phyloP scores from a whole-genome alignment of 192 early-diverging fungal species.

The Umbelopsis vinacea region DNA sequence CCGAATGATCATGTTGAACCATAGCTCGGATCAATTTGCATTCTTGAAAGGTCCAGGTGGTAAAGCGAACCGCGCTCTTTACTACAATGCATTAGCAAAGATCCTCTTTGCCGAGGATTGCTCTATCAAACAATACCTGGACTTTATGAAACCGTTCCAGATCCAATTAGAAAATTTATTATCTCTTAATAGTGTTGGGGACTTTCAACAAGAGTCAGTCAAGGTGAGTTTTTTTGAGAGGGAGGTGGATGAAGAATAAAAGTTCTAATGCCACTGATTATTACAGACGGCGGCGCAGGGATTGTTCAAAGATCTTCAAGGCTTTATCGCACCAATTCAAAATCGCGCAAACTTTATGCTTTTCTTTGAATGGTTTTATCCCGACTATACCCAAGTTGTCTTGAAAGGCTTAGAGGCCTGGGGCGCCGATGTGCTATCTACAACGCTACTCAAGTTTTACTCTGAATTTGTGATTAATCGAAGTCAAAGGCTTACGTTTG shows the following conservation, averaged over 20 bases:
- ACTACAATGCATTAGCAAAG: constrained; percentile 80
- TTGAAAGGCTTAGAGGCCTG: constrained; percentile 72
- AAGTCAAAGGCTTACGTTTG: constrained; percentile 80
- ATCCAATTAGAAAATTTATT: constrained; percentile 57
- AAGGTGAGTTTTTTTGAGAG: constrained; percentile 31
- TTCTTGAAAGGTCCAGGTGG: constrained; percentile 69
- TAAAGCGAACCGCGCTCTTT: constrained; percentile 65
- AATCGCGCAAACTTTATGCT: constrained; percentile 60
- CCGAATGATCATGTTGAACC: constrained; percentile 70
- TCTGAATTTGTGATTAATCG: constrained; percentile 84
- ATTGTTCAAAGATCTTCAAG: constrained; percentile 77
- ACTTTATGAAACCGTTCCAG: constrained; percentile 77
- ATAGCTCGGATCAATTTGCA: constrained; percentile 70
- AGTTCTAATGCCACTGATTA: neutral
- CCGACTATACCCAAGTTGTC: constrained; percentile 67
- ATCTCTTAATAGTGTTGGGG: constrained; percentile 54
- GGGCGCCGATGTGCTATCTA: constrained; percentile 63
- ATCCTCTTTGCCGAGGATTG: constrained; percentile 76
- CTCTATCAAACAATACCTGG: constrained; percentile 61
- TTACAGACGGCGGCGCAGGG: constrained; percentile 56
- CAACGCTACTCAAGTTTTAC: constrained; percentile 76
- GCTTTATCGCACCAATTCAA: constrained; percentile 71
- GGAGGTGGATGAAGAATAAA: neutral
- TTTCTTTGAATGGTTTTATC: constrained; percentile 90
- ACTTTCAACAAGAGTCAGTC: constrained; percentile 55